A percentile compares a stretch with the other conserved stretches of the same genome.
Conservation (phyloP, 1,284 basidiomycete species). For the Malassezia cuniculi region DNA sequence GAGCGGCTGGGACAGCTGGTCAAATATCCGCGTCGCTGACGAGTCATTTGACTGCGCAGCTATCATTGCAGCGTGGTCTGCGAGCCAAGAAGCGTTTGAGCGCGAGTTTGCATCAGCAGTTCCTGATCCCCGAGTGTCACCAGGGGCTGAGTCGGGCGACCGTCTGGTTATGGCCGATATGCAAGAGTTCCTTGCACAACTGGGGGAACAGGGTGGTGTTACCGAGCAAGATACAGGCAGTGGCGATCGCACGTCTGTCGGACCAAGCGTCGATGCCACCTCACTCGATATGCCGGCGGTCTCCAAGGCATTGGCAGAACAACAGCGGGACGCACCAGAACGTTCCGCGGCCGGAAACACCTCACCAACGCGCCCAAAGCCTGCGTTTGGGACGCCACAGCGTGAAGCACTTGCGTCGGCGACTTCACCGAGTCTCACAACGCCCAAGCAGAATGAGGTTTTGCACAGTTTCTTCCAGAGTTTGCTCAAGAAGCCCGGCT, state of each 20-base stretch:
- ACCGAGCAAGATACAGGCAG: too few species aligned
- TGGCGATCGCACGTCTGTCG: too few species aligned
- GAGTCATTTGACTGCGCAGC: constrained; percentile 69
- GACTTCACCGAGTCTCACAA: constrained; percentile 9
- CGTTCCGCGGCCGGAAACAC: constrained; percentile 13
- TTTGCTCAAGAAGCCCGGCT: constrained; percentile 12
- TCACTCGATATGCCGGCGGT: constrained; percentile 14
- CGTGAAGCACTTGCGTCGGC: constrained; percentile 13
- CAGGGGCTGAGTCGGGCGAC: constrained; percentile 5
- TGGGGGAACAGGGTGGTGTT: too few species aligned
- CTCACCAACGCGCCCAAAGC: constrained; percentile 17
- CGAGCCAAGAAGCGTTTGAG: not conserved
- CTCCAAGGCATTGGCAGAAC: constrained; percentile 11
- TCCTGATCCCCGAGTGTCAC: not conserved
- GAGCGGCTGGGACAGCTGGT: constrained; percentile 93
- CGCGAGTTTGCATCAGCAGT: not conserved
- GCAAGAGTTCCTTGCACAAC: constrained; percentile 21
- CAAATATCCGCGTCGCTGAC: constrained; percentile 77
- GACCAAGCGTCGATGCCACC: constrained; percentile 11
- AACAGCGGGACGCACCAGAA: constrained; percentile 5
- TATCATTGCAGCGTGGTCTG: constrained; percentile 3
- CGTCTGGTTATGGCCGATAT: constrained; percentile 18
- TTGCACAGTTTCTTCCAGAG: constrained; percentile 41
- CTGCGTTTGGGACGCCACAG: constrained; percentile 5
- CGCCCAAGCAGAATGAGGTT: constrained; percentile 32